Conservation (phyloP, 2,329 filamentous ascomycete genomes). For the Curvularia verruculosa region DNA sequence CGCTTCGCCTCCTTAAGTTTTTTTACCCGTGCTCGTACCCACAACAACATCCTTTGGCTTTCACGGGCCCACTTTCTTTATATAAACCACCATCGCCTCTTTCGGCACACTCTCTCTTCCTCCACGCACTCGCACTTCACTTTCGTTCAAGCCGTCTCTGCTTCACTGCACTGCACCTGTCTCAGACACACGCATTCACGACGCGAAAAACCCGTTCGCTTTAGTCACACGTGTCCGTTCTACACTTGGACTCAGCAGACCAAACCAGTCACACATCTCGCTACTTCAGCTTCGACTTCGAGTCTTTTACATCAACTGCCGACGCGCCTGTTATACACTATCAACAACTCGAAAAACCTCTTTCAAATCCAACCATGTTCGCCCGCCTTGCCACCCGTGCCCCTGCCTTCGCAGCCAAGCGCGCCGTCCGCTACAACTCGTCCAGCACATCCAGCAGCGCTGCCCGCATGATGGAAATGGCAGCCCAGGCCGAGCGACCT, state of each 20-base stretch:
- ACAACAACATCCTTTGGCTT: slow-evolving; percentile 2
- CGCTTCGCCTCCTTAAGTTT: slow-evolving; percentile 16
- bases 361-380: slow-evolving; percentile 20
- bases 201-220: background rate
- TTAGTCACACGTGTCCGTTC: background rate
- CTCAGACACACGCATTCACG: background rate
- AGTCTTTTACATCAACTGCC: background rate
- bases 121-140: slow-evolving; percentile 6
- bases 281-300: background rate
- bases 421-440: slow-evolving; percentile 41
- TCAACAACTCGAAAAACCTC: background rate
- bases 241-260: background rate
- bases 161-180: background rate
- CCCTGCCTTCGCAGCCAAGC: slow-evolving; percentile 32
- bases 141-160: background rate
- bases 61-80: slow-evolving; percentile 15
- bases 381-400: slow-evolving; percentile 28
- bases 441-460: slow-evolving; percentile 29
- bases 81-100: slow-evolving; percentile 18
- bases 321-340: background rate
- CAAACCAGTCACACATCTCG: background rate
- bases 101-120: slow-evolving; percentile 10
- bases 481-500: slow-evolving; percentile 39
- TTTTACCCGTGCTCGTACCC: slow-evolving; percentile 9
- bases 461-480: slow-evolving; percentile 39